Evolutionary conservation across 768 basidiomycete genomes (phyloP).

Genomic region (Grammothele lineata): DNA sequence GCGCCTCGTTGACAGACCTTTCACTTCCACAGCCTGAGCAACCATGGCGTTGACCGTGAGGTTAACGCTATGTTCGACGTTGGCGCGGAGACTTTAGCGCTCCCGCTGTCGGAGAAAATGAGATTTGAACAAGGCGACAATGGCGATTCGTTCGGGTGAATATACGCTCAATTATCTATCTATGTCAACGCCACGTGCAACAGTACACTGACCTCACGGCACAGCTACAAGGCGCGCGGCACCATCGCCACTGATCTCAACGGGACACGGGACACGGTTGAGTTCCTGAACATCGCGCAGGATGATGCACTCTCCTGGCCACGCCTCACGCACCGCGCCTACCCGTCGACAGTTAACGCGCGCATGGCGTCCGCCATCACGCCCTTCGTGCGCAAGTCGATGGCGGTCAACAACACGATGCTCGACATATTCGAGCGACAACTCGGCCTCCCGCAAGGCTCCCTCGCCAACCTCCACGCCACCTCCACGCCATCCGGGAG

Average conservation of each 20-base stretch:
- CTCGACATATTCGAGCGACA: slow-evolving; percentile 54
- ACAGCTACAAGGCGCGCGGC: slow-evolving; percentile 57
- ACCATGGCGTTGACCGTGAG: slow-evolving; percentile 48
- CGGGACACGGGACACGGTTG: slow-evolving; percentile 51
- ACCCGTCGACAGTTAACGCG: slow-evolving; percentile 48
- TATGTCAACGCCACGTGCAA: no score
- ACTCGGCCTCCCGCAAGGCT: slow-evolving; percentile 49
- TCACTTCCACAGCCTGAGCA: slow-evolving; percentile 39
- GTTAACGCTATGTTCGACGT: slow-evolving; percentile 51
- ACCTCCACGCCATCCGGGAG: slow-evolving; percentile 48
- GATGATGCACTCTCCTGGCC: slow-evolving; percentile 68
- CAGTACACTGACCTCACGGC: no score
- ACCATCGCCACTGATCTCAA: slow-evolving; percentile 58
- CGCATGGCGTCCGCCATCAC: slow-evolving; percentile 46
- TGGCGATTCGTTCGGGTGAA: slow-evolving; percentile 37
- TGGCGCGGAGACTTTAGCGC: slow-evolving; percentile 48
- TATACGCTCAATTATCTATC: neutral
- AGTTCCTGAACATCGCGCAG: slow-evolving; percentile 66
- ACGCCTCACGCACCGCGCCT: slow-evolving; percentile 44
- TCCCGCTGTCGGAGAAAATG: slow-evolving; percentile 55
- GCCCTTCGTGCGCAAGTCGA: slow-evolving; percentile 55
- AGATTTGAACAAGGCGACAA: slow-evolving; percentile 53
- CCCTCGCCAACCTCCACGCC: slow-evolving; percentile 40
- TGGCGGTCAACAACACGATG: slow-evolving; percentile 49
- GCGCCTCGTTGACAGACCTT: neutral